Conservation (phyloP, 2,329 filamentous ascomycete species). For the Verruconis gallopava region DNA sequence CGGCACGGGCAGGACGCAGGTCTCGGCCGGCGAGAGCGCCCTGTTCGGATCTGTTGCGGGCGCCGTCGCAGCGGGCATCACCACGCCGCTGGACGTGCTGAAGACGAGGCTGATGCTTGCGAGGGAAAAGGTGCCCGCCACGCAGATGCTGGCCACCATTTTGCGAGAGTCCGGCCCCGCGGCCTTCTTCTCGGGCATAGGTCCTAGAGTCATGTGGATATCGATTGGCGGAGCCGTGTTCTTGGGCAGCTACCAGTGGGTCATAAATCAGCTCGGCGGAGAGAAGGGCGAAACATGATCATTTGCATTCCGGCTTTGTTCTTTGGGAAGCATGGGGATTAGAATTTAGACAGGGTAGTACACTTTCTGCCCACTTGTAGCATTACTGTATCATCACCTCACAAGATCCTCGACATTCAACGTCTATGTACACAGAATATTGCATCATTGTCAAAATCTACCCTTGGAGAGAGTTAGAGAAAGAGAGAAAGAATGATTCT, state of each 20-base stretch:
- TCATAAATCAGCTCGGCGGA: conserved; percentile 44
- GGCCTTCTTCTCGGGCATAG: conserved; percentile 64
- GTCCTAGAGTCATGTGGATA: conserved; percentile 86
- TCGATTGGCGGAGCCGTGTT: conserved; percentile 90
- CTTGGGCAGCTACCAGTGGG: conserved; percentile 84
- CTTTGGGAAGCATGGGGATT: neutral
- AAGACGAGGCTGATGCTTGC: conserved; percentile 96
- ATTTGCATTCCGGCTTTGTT: neutral
- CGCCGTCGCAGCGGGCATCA: conserved; percentile 72
- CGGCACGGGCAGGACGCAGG: conserved; percentile 21
- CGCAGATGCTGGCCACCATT: conserved; percentile 50
- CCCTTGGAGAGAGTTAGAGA: no score
- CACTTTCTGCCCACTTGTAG: neutral
- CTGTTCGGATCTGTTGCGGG: conserved; percentile 75
- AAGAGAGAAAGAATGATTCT: no score
- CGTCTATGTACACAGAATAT: neutral
- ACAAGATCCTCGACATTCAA: neutral
- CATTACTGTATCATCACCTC: neutral
- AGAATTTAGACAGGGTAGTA: neutral
- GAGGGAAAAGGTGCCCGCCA: conserved; percentile 48
- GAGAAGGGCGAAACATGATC: neutral
- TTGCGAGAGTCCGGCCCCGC: conserved; percentile 48
- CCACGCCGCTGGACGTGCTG: conserved; percentile 87
- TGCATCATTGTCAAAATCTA: no score
- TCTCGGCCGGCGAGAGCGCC: conserved; percentile 67